Evolutionary conservation across 305 asterid genomes (phyloP).

Genomic region (Fraxinus baroniana): DNA sequence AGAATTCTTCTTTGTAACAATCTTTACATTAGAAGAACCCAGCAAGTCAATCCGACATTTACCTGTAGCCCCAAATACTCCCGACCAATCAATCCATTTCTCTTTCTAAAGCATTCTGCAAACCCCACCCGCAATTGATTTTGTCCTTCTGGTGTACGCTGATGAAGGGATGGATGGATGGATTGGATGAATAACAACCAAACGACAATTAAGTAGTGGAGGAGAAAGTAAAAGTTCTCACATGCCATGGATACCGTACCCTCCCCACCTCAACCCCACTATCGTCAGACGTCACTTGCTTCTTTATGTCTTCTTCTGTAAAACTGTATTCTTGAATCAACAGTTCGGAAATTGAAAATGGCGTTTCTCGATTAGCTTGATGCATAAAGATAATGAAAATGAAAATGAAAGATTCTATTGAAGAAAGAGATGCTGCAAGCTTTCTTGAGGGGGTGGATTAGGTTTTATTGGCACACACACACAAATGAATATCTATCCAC

Average conservation of each 20-base stretch:
- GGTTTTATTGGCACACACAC: not conserved
- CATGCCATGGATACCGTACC: not conserved
- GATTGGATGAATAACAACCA: not conserved
- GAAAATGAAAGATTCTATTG: not conserved
- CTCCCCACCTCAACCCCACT: not conserved
- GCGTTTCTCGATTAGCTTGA: not conserved
- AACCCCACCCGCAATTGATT: not conserved
- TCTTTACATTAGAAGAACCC: not conserved
- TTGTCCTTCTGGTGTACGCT: not conserved
- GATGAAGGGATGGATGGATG: not conserved
- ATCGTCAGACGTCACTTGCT: not conserved
- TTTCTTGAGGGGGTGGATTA: not conserved
- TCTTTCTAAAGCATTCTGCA: constrained; percentile 1
- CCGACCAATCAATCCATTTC: constrained; percentile 23
- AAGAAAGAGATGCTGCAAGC: not conserved
- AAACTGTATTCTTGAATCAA: not conserved
- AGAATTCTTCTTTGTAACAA: not conserved
- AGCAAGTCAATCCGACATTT: not conserved
- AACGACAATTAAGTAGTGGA: not conserved
- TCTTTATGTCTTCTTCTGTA: not conserved
- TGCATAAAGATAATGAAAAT: not conserved
- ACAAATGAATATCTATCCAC: not conserved
- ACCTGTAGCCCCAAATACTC: constrained; percentile 8
- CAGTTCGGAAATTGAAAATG: not conserved
- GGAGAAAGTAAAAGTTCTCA: not conserved